Base-by-base conservation (phyloP, 1,139 yeast genomes). In the Suhomyces kunorum region DNA sequence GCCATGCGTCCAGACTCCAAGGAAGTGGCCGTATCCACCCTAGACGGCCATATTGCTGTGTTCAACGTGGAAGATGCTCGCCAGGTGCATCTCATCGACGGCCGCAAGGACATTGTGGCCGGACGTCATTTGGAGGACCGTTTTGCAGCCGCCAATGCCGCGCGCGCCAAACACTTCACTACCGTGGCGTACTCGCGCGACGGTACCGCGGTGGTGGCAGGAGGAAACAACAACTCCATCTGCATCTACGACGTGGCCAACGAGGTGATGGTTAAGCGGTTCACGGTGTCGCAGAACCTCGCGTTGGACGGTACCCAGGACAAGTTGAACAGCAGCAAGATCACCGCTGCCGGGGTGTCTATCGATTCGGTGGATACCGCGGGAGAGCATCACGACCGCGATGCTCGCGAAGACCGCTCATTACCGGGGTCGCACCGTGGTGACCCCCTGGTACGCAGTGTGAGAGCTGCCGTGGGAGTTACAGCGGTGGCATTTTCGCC, bases 361-460 rank as follows among this genome's bases (percentile, higher is more conserved):
- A 58, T 87, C 34, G 96, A 85, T 53, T 64, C 87, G 45, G 79
- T 92, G 37, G 98, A 92, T 59, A 75, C 82, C 32, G 83, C 80
- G 45, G 98, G 96, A 9, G 97, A 90, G 48, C 76, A 82, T 36
- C 85, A 94, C 16, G 97, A 90, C 57, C 62, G 81, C 40, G 96
- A 88, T 56, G 96, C 88, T 52, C 76, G 96, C 44, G 61, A 82
- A 12, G 97, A 89, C 56, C 63, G 65, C 28, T 66, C 83, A 1
- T 68, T 94, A 36, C 99, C 99, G 0, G 98, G 99, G 1, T 87
- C 97, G 0, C 76, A 75, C 42, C 73, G 89, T 48, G 97, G 96
- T 25, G 98, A 89, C 59, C 78, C 88, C n/a, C 81, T 95, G 19
- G 76, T 81, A 13, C 76, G 98, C 55, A 78, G 80, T 40, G 73